Evolutionary conservation across 225 moss, liverwort and hornwort species (phyloP), one percentile per base, ranked within the genome.

Genomic region (Polytrichum commune): DNA sequence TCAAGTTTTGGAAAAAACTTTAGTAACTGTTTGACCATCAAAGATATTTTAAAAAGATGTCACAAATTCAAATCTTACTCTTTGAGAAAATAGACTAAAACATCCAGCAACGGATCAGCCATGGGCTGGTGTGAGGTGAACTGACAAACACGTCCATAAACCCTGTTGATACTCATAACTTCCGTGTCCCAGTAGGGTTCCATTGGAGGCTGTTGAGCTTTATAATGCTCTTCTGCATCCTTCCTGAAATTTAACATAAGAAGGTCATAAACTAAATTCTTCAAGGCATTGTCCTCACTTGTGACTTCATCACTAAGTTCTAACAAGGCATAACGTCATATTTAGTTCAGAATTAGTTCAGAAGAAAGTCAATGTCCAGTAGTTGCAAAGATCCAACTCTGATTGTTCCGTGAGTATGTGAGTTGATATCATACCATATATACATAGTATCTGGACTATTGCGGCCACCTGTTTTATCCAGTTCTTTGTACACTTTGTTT

Each of bases 81-180:
- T 80, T 94, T 92, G 16, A 97, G 30, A n/a, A 89, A 79, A 78
- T 81, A 92, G 23, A 94, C 68, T 29, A 97, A 83, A 64, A 97
- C 84, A 60, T 92, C 97, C 83, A 97, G 79, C 24, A 97, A 76
- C 8, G 97, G 97, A 75, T 97, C 94, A 0, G 94, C 94, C 75
- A 74, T 81, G 35, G 88, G 88, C 74, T 90, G 97, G 70, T 94
- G 86, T 64, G 78, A 67, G 7, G 86, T 83, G 67, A 92, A 94
- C 66, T 83, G 80, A 68, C 91, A 88, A 19, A 97, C 90, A 70
- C 90, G 90, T 25, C 94, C 88, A 74, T 91, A 97, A 69, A 97
- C 94, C 58, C 91, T 79, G 38, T 85, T 85, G 74, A 97, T 74
- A 3, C 84, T 83, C 5, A 82, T 73, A 3, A 87, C 76, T 76